Evolutionary conservation across 139 green algal species (phyloP), one percentile per base, ranked within the genome.

Genomic region (Diplosphaera chodatii): DNA sequence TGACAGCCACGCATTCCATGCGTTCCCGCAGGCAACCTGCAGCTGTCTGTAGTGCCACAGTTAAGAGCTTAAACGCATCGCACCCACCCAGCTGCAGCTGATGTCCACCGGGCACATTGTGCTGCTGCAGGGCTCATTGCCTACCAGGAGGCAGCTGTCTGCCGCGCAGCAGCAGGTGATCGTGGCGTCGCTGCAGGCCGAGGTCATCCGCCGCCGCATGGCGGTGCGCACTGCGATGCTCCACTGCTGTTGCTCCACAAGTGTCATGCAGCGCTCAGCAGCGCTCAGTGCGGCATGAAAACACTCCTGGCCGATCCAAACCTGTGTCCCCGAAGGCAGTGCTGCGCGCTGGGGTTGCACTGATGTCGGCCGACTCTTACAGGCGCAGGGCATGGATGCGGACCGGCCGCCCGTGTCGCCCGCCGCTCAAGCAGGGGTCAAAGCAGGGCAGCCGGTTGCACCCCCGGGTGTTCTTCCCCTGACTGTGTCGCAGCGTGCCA

Each of bases 181-280:
- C 18, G 79, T 74, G 31, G 85, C 90, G 74, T 77, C 88, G 41
- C 83, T 84, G 5, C 73, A 83, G n/a, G 71, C 86, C 66, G 89
- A 92, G 59, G 64, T 67, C 29, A 94, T 96, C 22, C 77, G 83
- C 23, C 40, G 48, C 15, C 48, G 48, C 48, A 59, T 59, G 48
- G 48, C 48, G 48, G 48, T 59, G 18, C 8, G 48, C 48, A n/a
- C 25, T 59, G 13, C 13, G 18, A 3, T 18, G 3, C 25, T 59
- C 16, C 48, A 23, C 16, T 59, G 48, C 48, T 10, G 37, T 48
- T 48, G 37, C 37, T 48, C 37, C n/a, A n/a, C n/a, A n/a, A n/a
- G n/a, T n/a, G n/a, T n/a, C n/a, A n/a, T n/a, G n/a, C n/a, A n/a
- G n/a, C n/a, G n/a, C n/a, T n/a, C n/a, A n/a, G n/a, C n/a, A n/a